Evolutionary conservation across 208 protist species (phyloP).

Genomic region (Leishmania major): DNA sequence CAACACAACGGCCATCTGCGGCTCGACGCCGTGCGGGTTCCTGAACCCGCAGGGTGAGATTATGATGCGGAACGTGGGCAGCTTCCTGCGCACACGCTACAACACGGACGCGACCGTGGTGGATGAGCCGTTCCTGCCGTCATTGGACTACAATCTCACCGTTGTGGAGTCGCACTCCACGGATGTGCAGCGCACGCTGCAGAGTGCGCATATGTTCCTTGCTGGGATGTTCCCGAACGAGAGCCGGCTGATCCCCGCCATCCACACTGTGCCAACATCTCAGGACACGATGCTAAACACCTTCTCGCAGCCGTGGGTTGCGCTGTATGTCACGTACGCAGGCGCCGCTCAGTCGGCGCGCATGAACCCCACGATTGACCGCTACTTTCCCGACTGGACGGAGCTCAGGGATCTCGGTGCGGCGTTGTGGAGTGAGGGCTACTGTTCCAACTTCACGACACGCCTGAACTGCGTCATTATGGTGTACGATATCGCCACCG

Average conservation of each 20-base stretch:
- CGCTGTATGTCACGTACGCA: slow-evolving; percentile 19
- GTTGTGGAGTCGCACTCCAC: slow-evolving; percentile 50
- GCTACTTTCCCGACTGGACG: slow-evolving; percentile 22
- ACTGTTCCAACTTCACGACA: slow-evolving; percentile 32
- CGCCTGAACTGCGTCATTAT: slow-evolving; percentile 28
- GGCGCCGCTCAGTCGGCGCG: slow-evolving; percentile 2
- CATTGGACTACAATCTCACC: slow-evolving; percentile 39
- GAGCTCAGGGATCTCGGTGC: slow-evolving; percentile 30
- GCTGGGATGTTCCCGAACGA: slow-evolving; percentile 34
- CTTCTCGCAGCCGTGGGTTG: slow-evolving; percentile 23
- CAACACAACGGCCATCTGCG: slow-evolving; percentile 41
- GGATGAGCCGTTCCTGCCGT: slow-evolving; percentile 28
- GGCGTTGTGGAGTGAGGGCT: slow-evolving; percentile 33
- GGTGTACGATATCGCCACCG: slow-evolving; percentile 49
- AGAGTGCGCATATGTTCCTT: slow-evolving; percentile 44
- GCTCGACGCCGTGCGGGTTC: slow-evolving; percentile 40
- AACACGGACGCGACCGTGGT: slow-evolving; percentile 26
- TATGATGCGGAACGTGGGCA: slow-evolving; percentile 45
- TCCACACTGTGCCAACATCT: slow-evolving; percentile 31
- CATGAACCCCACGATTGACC: slow-evolving; percentile 27
- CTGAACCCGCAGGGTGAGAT: slow-evolving; percentile 38
- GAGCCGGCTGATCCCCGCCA: slow-evolving; percentile 39
- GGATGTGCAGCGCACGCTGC: slow-evolving; percentile 52
- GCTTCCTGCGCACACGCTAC: slow-evolving; percentile 44
- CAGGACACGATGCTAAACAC: slow-evolving; percentile 34